phyloP scores from a whole-genome alignment of 1,284 basidiomycete genomes.

The Erythrobasidium hasegawianum region DNA sequence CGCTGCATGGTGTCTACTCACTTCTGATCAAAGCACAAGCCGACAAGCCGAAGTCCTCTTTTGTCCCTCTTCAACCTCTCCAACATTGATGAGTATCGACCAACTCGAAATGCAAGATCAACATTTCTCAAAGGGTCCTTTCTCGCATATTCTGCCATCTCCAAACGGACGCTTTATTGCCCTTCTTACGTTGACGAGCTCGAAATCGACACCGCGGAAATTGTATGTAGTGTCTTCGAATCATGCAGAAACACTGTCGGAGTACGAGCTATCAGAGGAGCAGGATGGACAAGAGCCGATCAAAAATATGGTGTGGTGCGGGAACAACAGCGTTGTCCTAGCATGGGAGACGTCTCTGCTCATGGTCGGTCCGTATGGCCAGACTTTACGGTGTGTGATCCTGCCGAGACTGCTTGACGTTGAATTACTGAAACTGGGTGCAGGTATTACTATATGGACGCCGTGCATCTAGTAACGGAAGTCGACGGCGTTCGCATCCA shows the following conservation, averaged over 20 bases:
- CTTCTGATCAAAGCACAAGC: slow-evolving; percentile 77
- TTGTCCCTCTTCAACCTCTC: slow-evolving; percentile 70
- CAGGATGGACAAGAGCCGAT: slow-evolving; percentile 46
- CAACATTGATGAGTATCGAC: slow-evolving; percentile 73
- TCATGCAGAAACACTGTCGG: slow-evolving; percentile 81
- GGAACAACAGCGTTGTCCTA: slow-evolving; percentile 87
- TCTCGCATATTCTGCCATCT: slow-evolving; percentile 77
- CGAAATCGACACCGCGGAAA: slow-evolving; percentile 52
- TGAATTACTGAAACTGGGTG: not conserved
- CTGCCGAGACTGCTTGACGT: not conserved
- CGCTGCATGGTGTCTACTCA: slow-evolving; percentile 75
- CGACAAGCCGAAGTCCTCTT: slow-evolving; percentile 81
- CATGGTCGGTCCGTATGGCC: slow-evolving; percentile 87
- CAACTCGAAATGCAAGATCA: slow-evolving; percentile 79
- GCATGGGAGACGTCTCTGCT: slow-evolving; percentile 76
- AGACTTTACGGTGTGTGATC: slow-evolving; percentile 68
- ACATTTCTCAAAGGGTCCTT: slow-evolving; percentile 81
- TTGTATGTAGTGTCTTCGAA: slow-evolving; percentile 92
- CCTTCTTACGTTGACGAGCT: slow-evolving; percentile 61
- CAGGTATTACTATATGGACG: slow-evolving; percentile 75
- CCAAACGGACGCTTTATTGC: slow-evolving; percentile 92
- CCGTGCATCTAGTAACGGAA: slow-evolving; percentile 75
- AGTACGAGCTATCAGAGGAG: slow-evolving; percentile 62
- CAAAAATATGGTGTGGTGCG: slow-evolving; percentile 85
- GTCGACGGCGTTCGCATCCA: slow-evolving; percentile 81